Conservation (phyloP, 2,329 filamentous ascomycete species). For the Sporothrix euskadiensis region DNA sequence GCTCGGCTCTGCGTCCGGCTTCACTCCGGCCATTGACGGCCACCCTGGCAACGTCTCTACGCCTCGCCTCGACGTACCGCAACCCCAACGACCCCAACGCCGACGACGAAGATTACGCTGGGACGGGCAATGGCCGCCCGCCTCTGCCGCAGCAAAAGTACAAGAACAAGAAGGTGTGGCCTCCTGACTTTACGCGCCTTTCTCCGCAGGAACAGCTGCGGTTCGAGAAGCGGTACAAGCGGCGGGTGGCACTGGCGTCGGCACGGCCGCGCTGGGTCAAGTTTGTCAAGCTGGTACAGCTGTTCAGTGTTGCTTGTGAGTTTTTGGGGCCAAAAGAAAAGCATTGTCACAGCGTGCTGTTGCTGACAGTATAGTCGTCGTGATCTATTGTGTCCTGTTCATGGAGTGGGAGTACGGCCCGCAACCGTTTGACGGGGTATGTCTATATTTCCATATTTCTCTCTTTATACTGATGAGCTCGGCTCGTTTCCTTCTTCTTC, state of each 20-base stretch:
- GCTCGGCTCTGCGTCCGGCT: background rate
- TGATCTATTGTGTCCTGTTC: constrained; percentile 60
- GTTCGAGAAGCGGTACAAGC: constrained; percentile 76
- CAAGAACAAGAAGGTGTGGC: constrained; percentile 72
- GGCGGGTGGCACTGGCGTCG: constrained; percentile 63
- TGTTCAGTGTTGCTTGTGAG: constrained; percentile 58
- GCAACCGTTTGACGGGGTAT: constrained; percentile 49
- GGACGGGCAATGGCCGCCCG: background rate
- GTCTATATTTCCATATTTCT: background rate
- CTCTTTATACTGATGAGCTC: background rate
- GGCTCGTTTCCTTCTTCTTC: background rate
- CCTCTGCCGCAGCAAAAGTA: constrained; percentile 40
- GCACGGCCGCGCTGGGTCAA: constrained; percentile 66
- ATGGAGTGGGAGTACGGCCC: constrained; percentile 56
- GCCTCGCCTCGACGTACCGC: background rate
- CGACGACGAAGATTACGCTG: background rate
- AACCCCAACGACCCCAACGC: constrained; percentile 8
- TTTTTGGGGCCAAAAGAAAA: constrained; percentile 22
- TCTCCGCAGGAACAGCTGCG: constrained; percentile 72
- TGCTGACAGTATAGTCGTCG: constrained; percentile 46
- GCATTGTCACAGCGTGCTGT: too few relatives aligned
- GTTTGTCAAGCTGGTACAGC: constrained; percentile 64
- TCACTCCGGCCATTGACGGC: background rate
- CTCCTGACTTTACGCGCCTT: constrained; percentile 71
- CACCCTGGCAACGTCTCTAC: background rate